phyloP scores from a whole-genome alignment of 116 monocot genomes.

The Cymodocea nodosa region DNA sequence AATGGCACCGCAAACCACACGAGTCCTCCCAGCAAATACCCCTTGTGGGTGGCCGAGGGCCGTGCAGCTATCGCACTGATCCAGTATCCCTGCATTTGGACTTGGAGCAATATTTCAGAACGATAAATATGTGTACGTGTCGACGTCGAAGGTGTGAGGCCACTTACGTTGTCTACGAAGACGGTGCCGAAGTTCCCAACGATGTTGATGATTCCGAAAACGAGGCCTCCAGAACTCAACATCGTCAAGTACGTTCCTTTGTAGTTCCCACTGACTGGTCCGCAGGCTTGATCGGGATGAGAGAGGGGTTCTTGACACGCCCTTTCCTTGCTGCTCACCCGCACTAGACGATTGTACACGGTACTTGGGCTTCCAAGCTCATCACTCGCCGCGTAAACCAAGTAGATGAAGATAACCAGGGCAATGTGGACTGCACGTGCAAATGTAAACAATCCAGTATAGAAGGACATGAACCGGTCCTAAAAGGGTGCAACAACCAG shows the following conservation, averaged over 20 bases:
- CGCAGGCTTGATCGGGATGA: slow-evolving; percentile 66
- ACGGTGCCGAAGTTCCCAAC: slow-evolving; percentile 97
- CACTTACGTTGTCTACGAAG: slow-evolving; percentile 90
- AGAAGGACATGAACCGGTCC: no score
- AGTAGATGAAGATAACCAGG: slow-evolving; percentile 71
- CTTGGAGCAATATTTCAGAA: no score
- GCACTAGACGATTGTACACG: slow-evolving; percentile 53
- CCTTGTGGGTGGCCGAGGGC: slow-evolving; percentile 95
- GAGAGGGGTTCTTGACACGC: slow-evolving; percentile 52
- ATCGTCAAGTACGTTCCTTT: slow-evolving; percentile 87
- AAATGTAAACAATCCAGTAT: no score
- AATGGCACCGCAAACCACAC: slow-evolving; percentile 99
- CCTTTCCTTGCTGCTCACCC: slow-evolving; percentile 45
- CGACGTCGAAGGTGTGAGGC: neutral
- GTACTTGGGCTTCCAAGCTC: slow-evolving; percentile 77
- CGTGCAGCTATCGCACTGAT: slow-evolving; percentile 92
- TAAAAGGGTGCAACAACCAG: no score
- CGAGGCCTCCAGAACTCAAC: slow-evolving; percentile 87
- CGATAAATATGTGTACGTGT: no score
- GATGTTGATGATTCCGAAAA: slow-evolving; percentile 97
- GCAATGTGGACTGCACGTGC: slow-evolving; percentile 64
- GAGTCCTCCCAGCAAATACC: slow-evolving; percentile 86
- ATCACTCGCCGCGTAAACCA: slow-evolving; percentile 69
- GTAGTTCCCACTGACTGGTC: slow-evolving; percentile 78
- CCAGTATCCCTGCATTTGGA: slow-evolving; percentile 72